Evolutionary conservation across 2,329 filamentous ascomycete genomes (phyloP).

Genomic region (Pseudocercospora fijiensis): DNA sequence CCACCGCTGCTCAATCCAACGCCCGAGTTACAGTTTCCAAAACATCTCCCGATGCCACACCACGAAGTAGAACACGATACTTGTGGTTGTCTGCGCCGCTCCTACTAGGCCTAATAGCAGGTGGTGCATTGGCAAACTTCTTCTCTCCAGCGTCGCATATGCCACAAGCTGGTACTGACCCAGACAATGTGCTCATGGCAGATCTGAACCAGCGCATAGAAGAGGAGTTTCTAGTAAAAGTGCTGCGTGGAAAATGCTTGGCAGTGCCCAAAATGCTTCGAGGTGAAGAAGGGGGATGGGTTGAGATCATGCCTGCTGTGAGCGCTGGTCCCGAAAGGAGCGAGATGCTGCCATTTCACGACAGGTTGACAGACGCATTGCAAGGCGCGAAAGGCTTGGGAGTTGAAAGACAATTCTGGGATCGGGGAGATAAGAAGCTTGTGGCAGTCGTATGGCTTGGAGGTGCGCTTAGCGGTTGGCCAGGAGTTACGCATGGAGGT

Average conservation of each 20-base stretch:
- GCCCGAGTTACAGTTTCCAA: neutral
- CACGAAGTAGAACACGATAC: neutral
- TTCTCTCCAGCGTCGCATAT: conserved; percentile 45
- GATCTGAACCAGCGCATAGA: conserved; percentile 47
- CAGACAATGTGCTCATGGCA: conserved; percentile 46
- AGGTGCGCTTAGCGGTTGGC: conserved; percentile 65
- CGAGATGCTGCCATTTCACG: conserved; percentile 15
- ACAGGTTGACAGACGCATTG: conserved; percentile 35
- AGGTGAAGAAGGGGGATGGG: conserved; percentile 36
- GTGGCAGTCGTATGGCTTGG: conserved; percentile 69
- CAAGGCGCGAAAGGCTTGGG: conserved; percentile 45
- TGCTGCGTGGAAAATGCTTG: conserved; percentile 47
- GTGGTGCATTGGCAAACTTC: conserved; percentile 19
- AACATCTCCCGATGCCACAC: neutral
- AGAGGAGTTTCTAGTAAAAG: conserved; percentile 51
- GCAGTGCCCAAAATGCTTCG: conserved; percentile 37
- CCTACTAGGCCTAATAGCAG: neutral
- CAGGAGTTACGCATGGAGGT: conserved; percentile 69
- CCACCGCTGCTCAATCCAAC: neutral
- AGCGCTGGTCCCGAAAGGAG: conserved; percentile 15
- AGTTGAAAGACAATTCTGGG: conserved; percentile 64
- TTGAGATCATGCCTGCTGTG: conserved; percentile 31
- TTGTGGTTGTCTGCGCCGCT: neutral
- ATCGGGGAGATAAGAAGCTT: conserved; percentile 57
- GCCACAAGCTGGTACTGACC: conserved; percentile 41